These are phyloP conservation scores for Cercospora brassicicola DNA, from an alignment of 2,329 filamentous ascomycete species.

Conservation along the genomic window DNA sequence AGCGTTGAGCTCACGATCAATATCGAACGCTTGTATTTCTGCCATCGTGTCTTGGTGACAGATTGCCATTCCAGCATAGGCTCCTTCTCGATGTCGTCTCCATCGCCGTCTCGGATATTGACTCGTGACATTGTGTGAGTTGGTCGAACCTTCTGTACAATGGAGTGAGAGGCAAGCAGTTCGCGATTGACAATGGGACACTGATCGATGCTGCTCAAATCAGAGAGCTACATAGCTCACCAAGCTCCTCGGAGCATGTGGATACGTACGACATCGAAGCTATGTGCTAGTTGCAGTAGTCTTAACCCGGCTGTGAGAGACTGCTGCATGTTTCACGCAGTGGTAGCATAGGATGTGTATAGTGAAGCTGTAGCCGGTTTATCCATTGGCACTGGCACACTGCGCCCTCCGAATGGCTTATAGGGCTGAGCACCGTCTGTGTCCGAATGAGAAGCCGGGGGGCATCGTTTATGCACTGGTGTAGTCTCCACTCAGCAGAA, in stretches of 20 bases:
- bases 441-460: background rate
- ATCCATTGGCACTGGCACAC: background rate
- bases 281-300: background rate
- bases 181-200: background rate
- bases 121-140: background rate
- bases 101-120: background rate
- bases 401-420: background rate
- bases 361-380: background rate
- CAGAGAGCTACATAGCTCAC: background rate
- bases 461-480: background rate
- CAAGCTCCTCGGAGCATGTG: background rate
- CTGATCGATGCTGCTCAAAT: background rate
- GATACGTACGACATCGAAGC: background rate
- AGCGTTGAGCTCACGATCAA: background rate
- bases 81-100: constrained; percentile 7
- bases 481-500: background rate
- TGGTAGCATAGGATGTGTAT: background rate
- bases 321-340: background rate
- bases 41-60: background rate
- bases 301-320: background rate
- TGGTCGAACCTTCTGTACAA: background rate
- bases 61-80: constrained; percentile 10
- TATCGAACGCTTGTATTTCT: background rate
- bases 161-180: background rate
- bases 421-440: background rate